Percentiles rank a stretch among this genome's conserved stretches.
Conservation (phyloP, 495 filamentous ascomycete genomes). For the Aspergillus conjunctus region DNA sequence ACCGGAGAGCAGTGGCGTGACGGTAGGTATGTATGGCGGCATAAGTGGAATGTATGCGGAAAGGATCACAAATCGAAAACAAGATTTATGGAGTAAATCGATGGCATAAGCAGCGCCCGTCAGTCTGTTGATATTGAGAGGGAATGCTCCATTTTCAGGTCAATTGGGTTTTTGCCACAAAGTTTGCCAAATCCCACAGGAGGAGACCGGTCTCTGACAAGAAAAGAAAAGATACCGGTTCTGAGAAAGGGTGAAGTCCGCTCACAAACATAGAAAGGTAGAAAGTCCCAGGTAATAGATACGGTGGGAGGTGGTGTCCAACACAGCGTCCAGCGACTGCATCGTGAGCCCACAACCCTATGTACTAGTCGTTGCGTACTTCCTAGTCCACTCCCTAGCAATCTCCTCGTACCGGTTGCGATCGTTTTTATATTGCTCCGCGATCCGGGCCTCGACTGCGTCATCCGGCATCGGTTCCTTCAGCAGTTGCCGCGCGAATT, state of each 20-base stretch:
- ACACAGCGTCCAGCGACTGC: constrained; percentile 19
- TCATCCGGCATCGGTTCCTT: constrained; percentile 91
- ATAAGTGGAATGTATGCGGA: too few relatives aligned
- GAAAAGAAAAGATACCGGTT: too few relatives aligned
- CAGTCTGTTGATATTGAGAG: too few relatives aligned
- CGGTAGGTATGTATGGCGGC: too few relatives aligned
- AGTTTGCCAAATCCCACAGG: not conserved
- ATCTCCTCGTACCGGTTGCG: constrained; percentile 77
- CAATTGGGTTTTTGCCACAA: not conserved
- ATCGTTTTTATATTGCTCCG: constrained; percentile 79
- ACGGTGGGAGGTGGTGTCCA: not conserved
- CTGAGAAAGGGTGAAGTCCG: not conserved
- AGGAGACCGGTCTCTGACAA: not conserved
- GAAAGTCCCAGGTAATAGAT: not conserved
- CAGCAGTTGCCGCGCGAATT: constrained; percentile 76
- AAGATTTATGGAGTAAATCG: too few relatives aligned
- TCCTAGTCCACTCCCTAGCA: constrained; percentile 76
- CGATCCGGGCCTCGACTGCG: constrained; percentile 85
- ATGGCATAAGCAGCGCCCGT: too few relatives aligned
- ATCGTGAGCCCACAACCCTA: constrained; percentile 5
- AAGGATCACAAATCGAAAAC: too few relatives aligned
- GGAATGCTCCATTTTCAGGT: not conserved
- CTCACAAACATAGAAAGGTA: not conserved
- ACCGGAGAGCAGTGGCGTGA: too few relatives aligned
- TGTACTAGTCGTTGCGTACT: constrained; percentile 60